Conservation (phyloP, 441 rosid genomes). For the Omphalea diandra region DNA sequence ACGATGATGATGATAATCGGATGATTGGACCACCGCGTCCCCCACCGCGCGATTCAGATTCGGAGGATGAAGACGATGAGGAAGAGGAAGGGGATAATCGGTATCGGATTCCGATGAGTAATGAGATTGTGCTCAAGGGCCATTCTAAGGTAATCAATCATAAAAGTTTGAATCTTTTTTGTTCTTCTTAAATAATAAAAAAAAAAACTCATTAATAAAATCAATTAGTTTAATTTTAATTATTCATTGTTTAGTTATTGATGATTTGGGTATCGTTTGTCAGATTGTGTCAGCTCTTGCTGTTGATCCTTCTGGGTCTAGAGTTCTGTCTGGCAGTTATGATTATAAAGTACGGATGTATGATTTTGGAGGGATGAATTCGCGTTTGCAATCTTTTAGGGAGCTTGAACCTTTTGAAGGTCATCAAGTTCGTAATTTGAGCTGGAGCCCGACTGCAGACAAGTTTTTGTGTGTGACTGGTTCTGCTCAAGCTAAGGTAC, state of each 20-base stretch:
- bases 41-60: conserved; percentile 39
- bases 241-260: neutral
- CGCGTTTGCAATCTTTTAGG: conserved; percentile 86
- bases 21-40: conserved; percentile 76
- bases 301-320: conserved; percentile 92
- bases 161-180: neutral
- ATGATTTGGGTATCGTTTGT: neutral
- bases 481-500: conserved; percentile 98
- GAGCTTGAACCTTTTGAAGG: conserved; percentile 95
- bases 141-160: conserved; percentile 81
- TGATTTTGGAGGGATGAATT: conserved; percentile 98
- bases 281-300: conserved; percentile 90
- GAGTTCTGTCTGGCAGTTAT: conserved; percentile 92
- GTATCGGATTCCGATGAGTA: conserved; percentile 68
- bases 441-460: conserved; percentile 97
- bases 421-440: conserved; percentile 88
- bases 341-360: conserved; percentile 93
- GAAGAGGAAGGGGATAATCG: conserved; percentile 50
- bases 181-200: neutral
- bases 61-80: conserved; percentile 43
- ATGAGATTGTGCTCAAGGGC: conserved; percentile 92
- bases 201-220: neutral
- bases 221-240: neutral
- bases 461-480: conserved; percentile 88
- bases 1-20: conserved; percentile 22